These are phyloP conservation scores for Lotus japonicus DNA, from an alignment of 306 rosid species.

Conservation along the genomic window DNA sequence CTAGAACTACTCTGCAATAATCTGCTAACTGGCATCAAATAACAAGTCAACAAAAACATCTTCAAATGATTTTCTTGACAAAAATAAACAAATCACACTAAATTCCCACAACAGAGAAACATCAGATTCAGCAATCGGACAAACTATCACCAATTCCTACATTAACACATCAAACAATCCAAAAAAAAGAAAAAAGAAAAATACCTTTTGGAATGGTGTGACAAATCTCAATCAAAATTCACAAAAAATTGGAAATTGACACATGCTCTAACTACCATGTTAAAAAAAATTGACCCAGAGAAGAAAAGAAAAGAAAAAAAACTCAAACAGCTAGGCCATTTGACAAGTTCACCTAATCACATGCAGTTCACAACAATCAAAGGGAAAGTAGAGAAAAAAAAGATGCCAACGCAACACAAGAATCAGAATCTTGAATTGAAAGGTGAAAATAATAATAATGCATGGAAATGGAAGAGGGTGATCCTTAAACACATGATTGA, in stretches of 20 bases:
- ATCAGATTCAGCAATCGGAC: not conserved
- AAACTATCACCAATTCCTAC: not conserved
- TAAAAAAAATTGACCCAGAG: not conserved
- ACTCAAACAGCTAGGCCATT: not conserved
- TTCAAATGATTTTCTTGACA: not conserved
- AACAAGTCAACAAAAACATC: not conserved
- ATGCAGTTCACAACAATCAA: not conserved
- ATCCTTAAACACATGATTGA: too few relatives aligned
- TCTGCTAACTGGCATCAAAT: slow-evolving; percentile 1
- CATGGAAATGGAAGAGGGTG: not conserved
- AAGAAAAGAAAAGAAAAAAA: not conserved
- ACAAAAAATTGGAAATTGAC: too few relatives aligned
- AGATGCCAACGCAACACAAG: not conserved
- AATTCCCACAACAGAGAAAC: too few relatives aligned
- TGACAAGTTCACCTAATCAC: not conserved
- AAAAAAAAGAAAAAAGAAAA: too few relatives aligned
- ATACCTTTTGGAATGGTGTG: not conserved
- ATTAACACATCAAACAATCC: not conserved
- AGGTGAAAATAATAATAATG: not conserved
- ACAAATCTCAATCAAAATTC: not conserved
- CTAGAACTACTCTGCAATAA: slow-evolving; percentile 6
- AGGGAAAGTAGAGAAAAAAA: not conserved
- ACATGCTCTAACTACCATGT: not conserved
- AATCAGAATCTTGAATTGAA: not conserved
- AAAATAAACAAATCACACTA: too few relatives aligned